Conservation (phyloP, 1,139 yeast species). For the Yamadazyma diospyri region DNA sequence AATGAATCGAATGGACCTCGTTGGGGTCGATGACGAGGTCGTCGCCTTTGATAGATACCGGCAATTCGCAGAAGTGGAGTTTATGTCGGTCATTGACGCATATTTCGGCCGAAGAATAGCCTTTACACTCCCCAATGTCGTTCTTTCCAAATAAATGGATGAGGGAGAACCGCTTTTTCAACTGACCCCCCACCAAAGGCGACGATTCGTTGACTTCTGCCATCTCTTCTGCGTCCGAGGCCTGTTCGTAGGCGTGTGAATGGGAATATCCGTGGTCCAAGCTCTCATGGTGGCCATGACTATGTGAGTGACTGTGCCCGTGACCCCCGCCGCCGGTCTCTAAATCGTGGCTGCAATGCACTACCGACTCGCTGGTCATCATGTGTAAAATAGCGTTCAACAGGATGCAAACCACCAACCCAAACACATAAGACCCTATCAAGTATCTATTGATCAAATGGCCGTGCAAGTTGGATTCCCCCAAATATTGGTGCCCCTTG, state of each 20-base stretch:
- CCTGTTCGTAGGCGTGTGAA: slow-evolving; percentile 7
- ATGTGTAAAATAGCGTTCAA: slow-evolving; percentile 67
- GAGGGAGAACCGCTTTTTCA: slow-evolving; percentile 12
- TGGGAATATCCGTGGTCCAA: slow-evolving; percentile 16
- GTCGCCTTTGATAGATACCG: slow-evolving; percentile 13
- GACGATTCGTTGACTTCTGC: slow-evolving; percentile 34
- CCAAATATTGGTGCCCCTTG: slow-evolving; percentile 43
- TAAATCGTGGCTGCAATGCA: slow-evolving; percentile 73
- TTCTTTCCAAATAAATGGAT: slow-evolving; percentile 17
- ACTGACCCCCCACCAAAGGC: slow-evolving; percentile 11
- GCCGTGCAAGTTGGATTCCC: slow-evolving; percentile 9
- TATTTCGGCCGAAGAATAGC: slow-evolving; percentile 47
- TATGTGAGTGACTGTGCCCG: slow-evolving; percentile 27
- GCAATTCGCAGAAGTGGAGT: slow-evolving; percentile 41
- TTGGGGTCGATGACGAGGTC: slow-evolving; percentile 2
- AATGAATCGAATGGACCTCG: slow-evolving; percentile 8
- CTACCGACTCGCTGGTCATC: slow-evolving; percentile 75
- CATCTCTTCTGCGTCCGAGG: slow-evolving; percentile 28
- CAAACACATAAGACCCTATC: slow-evolving; percentile 51
- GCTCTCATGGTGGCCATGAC: slow-evolving; percentile 16
- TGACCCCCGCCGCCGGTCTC: slow-evolving; percentile 16
- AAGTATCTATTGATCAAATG: slow-evolving; percentile 24
- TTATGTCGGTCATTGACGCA: slow-evolving; percentile 18
- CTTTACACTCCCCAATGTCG: slow-evolving; percentile 50
- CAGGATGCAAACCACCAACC: slow-evolving; percentile 55